A percentile compares a stretch with the other conserved stretches of the same genome.
These are phyloP conservation scores for Mucor lusitanicus DNA, from an alignment of 371 early-diverging fungal species.

Conservation along the genomic window DNA sequence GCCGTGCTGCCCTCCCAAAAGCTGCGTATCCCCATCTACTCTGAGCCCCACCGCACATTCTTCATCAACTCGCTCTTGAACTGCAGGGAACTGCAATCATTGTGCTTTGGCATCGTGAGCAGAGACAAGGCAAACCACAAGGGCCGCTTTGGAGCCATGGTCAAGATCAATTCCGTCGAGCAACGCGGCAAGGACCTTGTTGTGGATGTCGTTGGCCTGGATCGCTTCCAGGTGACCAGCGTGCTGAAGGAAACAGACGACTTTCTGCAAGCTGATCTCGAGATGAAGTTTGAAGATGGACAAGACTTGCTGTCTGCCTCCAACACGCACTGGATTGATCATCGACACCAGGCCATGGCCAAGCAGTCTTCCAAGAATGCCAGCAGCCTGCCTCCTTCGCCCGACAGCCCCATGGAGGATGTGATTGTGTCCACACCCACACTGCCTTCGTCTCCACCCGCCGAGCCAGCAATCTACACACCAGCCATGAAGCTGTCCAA, in stretches of 20 bases:
- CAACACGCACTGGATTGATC: conserved; percentile 8
- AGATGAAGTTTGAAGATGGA: conserved; percentile 12
- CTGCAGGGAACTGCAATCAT: conserved; percentile 3
- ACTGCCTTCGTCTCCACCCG: background rate
- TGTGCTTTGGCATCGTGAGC: conserved; percentile 20
- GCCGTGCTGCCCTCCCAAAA: conserved; percentile 21
- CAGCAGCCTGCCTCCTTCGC: background rate
- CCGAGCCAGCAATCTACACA: background rate
- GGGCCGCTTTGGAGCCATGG: conserved; percentile 38
- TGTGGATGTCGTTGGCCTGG: conserved; percentile 44
- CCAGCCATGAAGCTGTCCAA: conserved; percentile 9
- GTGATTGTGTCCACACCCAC: background rate
- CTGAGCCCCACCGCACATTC: background rate
- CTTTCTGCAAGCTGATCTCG: conserved; percentile 23
- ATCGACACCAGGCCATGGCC: background rate
- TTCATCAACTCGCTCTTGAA: conserved; percentile 7
- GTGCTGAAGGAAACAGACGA: conserved; percentile 24
- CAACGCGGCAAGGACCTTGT: conserved; percentile 33
- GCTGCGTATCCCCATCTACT: conserved; percentile 19
- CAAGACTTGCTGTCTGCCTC: background rate
- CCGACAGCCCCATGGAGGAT: background rate
- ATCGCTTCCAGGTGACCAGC: conserved; percentile 41
- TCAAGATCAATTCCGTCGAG: conserved; percentile 38
- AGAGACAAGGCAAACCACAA: conserved; percentile 20
- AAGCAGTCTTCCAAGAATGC: background rate